These are phyloP conservation scores for Rhizopogon vesiculosus DNA, from an alignment of 768 basidiomycete genomes.

Conservation along the genomic window DNA sequence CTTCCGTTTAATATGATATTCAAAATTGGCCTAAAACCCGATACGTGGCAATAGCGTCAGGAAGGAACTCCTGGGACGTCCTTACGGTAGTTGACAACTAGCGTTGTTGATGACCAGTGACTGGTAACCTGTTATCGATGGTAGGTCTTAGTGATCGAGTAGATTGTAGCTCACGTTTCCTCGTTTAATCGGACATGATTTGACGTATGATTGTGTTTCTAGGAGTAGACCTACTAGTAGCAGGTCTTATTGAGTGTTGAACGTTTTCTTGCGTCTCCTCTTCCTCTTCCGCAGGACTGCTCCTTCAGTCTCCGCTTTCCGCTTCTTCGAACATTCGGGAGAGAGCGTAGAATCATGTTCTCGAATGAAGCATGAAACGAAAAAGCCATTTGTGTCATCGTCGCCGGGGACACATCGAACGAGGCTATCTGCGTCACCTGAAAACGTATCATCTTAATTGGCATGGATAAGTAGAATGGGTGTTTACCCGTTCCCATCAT, in stretches of 20 bases:
- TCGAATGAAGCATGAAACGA: conserved; percentile 85
- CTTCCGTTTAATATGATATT: too few species aligned
- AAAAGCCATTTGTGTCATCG: conserved; percentile 95
- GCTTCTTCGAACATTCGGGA: conserved; percentile 4
- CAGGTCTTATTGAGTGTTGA: not conserved
- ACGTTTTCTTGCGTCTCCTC: conserved; percentile 11
- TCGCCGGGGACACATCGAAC: conserved; percentile 75
- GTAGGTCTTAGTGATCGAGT: conserved; percentile 21
- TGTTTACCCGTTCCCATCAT: conserved; percentile 49
- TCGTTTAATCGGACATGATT: conserved; percentile 1
- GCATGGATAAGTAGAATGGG: not conserved
- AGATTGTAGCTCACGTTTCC: conserved; percentile 13
- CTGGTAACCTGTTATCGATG: conserved; percentile 19
- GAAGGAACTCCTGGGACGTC: conserved; percentile 7
- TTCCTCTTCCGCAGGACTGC: conserved; percentile 13
- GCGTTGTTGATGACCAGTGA: conserved; percentile 16
- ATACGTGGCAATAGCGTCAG: too few species aligned
- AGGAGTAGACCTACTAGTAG: not conserved
- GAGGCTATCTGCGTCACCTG: conserved; percentile 55
- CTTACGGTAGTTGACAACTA: conserved; percentile 30
- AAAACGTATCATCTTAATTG: not conserved
- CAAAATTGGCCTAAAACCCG: too few species aligned
- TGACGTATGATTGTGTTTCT: not conserved
- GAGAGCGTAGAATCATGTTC: not conserved
- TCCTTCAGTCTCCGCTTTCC: conserved; percentile 25